Evolutionary conservation across 2,329 filamentous ascomycete species (phyloP).

Genomic region (Berkeleyomyces rouxiae): DNA sequence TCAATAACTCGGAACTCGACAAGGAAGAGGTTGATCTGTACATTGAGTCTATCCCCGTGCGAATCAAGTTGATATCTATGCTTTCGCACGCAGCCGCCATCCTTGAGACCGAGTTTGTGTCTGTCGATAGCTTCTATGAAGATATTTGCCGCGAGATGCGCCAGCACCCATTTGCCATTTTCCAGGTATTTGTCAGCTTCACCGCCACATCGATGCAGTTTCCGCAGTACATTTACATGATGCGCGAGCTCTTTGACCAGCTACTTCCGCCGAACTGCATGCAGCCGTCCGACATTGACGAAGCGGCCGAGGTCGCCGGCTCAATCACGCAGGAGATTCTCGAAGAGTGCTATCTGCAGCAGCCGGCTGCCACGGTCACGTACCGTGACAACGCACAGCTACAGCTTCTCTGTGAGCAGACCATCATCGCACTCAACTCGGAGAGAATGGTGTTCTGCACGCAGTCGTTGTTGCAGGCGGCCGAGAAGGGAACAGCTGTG

Average conservation of each 20-base stretch:
- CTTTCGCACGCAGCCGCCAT: conserved; percentile 31
- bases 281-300: conserved; percentile 25
- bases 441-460: not conserved
- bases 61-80: conserved; percentile 46
- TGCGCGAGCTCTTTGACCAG: conserved; percentile 29
- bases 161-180: conserved; percentile 10
- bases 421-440: conserved; percentile 3
- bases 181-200: conserved; percentile 10
- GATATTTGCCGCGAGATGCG: conserved; percentile 32
- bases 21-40: conserved; percentile 16
- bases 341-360: conserved; percentile 45
- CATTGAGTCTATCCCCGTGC: conserved; percentile 40
- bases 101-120: conserved; percentile 25
- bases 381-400: conserved; percentile 57
- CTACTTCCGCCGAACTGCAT: conserved; percentile 27
- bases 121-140: conserved; percentile 40
- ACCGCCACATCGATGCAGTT: conserved; percentile 21
- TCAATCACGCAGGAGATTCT: conserved; percentile 30
- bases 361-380: conserved; percentile 42
- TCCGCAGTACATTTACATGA: conserved; percentile 28
- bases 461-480: not conserved
- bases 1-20: conserved; percentile 5
- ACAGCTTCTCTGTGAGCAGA: conserved; percentile 45
- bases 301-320: conserved; percentile 22
- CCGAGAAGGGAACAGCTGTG: conserved; percentile 3